Percentiles rank a stretch among this genome's conserved stretches.
Evolutionary conservation across 805 yeast species (phyloP).

Genomic region (Zygotorulaspora danielsina): DNA sequence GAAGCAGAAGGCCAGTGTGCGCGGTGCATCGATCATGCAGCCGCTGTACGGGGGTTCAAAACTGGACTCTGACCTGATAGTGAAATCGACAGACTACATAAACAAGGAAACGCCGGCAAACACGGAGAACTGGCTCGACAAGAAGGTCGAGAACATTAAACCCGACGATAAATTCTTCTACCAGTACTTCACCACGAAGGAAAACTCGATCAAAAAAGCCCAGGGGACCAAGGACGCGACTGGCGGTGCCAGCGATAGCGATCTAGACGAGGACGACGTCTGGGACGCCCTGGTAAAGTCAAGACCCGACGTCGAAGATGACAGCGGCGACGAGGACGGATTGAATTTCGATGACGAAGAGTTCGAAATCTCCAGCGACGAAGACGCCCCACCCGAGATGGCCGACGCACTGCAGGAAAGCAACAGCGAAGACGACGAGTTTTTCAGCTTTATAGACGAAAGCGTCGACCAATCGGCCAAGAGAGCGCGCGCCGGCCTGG

Average conservation of each 20-base stretch:
- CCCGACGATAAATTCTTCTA: conserved; percentile 89
- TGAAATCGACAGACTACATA: conserved; percentile 51
- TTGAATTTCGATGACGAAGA: conserved; percentile 45
- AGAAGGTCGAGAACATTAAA: conserved; percentile 57
- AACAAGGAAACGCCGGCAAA: conserved; percentile 56
- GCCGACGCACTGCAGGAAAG: conserved; percentile 30
- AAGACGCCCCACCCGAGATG: conserved; percentile 13
- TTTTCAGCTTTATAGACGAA: conserved; percentile 26
- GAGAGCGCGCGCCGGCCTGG: conserved; percentile 37
- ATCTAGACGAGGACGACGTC: conserved; percentile 63
- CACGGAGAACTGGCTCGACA: conserved; percentile 76
- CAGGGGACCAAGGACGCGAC: conserved; percentile 34
- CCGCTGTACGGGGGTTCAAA: conserved; percentile 75
- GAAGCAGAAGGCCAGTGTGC: conserved; percentile 64
- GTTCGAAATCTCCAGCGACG: conserved; percentile 30
- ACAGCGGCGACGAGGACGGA: conserved; percentile 34
- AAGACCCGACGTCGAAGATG: conserved; percentile 66
- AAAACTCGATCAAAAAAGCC: conserved; percentile 36
- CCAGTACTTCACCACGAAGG: conserved; percentile 71
- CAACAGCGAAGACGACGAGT: conserved; percentile 39
- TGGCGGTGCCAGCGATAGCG: conserved; percentile 38
- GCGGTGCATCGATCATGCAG: conserved; percentile 95
- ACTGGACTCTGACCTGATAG: conserved; percentile 64
- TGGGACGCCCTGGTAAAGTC: conserved; percentile 77
- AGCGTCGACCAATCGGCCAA: conserved; percentile 38